Conservation (phyloP, 176 grass and related monocot species). For the Hyparrhenia diplandra region DNA sequence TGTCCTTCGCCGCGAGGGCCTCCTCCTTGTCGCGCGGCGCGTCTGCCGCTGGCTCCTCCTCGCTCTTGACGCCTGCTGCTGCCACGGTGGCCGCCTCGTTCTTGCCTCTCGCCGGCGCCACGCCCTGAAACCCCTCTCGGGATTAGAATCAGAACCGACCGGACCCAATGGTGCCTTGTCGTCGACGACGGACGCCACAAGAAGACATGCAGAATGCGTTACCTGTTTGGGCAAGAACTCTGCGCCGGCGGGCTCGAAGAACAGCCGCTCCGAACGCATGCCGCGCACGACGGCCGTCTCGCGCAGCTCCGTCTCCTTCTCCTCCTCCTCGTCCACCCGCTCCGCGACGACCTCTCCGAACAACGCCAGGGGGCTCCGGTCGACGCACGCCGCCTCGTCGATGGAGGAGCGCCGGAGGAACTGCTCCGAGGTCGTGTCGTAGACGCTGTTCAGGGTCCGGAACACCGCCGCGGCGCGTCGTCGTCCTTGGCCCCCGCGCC, state of each 20-base stretch:
- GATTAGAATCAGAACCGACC: not conserved
- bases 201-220: not conserved
- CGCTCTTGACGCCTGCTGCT: not conserved
- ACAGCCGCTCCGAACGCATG: constrained; percentile 57
- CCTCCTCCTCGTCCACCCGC: constrained; percentile 1
- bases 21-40: not conserved
- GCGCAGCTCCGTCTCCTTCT: constrained; percentile 19
- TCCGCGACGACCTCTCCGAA: not conserved
- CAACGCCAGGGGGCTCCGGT: constrained; percentile 1
- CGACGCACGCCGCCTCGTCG: not conserved
- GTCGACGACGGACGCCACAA: not conserved
- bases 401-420: constrained; percentile 34
- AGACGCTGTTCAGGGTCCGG: constrained; percentile 62
- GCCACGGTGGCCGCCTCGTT: constrained; percentile 1
- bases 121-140: constrained; percentile 6
- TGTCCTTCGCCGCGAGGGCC: constrained; percentile 23
- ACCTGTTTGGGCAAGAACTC: constrained; percentile 51
- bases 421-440: constrained; percentile 38
- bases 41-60: not conserved
- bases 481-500: constrained; percentile 27
- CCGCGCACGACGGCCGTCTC: constrained; percentile 52
- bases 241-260: constrained; percentile 59
- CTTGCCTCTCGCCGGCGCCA: not conserved
- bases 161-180: not conserved
- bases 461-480: constrained; percentile 38